phyloP scores from a whole-genome alignment of 805 yeast genomes.

The Maudiozyma barnettii region DNA sequence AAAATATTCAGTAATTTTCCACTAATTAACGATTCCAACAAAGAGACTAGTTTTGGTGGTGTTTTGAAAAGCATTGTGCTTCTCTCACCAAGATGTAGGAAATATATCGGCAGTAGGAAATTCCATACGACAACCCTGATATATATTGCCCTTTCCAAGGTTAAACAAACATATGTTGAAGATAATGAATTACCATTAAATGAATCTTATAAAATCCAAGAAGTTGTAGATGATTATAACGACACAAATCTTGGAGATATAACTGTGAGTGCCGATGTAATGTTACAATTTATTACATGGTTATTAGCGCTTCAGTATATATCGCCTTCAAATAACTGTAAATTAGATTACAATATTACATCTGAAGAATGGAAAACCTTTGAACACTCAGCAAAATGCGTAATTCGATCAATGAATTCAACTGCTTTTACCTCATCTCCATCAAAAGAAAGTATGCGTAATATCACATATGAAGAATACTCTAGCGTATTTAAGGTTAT shows the following conservation, averaged over 20 bases:
- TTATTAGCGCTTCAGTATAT: conserved; percentile 36
- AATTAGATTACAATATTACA: conserved; percentile 14
- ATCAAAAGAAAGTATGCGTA: not conserved
- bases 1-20: conserved; percentile 43
- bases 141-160: conserved; percentile 38
- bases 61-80: conserved; percentile 38
- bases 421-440: not conserved
- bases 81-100: conserved; percentile 34
- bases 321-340: conserved; percentile 31
- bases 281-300: conserved; percentile 41
- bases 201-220: conserved; percentile 6
- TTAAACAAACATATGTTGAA: conserved; percentile 12
- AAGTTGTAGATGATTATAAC: conserved; percentile 35
- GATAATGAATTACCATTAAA: not conserved
- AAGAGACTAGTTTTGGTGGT: conserved; percentile 31
- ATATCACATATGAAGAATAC: conserved; percentile 30
- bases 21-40: conserved; percentile 30
- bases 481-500: conserved; percentile 23
- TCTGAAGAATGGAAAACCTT: conserved; percentile 35
- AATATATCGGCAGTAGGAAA: conserved; percentile 28
- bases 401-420: conserved; percentile 17
- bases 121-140: conserved; percentile 37
- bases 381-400: conserved; percentile 34
- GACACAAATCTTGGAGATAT: conserved; percentile 32
- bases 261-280: conserved; percentile 32